Conservation (phyloP, 495 filamentous ascomycete genomes). For the Talaromyces thailandensis region DNA sequence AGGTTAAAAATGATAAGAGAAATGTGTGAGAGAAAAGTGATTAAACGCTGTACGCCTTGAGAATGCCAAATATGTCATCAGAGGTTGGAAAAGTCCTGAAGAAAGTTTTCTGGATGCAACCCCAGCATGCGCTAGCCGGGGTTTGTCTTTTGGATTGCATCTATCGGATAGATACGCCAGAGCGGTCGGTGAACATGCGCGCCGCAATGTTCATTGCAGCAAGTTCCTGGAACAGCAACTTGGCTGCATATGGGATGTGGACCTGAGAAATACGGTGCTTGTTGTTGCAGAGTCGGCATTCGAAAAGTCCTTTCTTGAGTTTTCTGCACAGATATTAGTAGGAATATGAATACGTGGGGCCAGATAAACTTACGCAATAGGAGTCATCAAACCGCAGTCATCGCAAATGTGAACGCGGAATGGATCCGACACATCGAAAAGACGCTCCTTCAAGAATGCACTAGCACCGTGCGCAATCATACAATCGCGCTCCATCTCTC, state of each 20-base stretch:
- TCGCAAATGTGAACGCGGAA: constrained; percentile 98
- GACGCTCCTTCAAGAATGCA: constrained; percentile 90
- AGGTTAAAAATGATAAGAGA: neutral
- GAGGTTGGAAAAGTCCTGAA: neutral
- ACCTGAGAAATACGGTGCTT: constrained; percentile 97
- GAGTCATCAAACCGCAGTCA: constrained; percentile 97
- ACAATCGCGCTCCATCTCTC: constrained; percentile 99
- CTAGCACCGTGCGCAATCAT: constrained; percentile 99
- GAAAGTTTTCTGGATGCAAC: neutral
- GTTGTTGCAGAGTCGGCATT: constrained; percentile 96
- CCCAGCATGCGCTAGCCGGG: neutral
- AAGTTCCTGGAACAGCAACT: constrained; percentile 97
- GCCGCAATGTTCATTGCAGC: constrained; percentile 97
- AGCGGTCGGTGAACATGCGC: constrained; percentile 82
- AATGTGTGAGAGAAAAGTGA: neutral
- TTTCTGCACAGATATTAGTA: constrained; percentile 51
- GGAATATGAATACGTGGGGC: neutral
- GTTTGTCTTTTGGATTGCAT: neutral
- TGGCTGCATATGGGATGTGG: constrained; percentile 95
- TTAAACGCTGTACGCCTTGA: constrained; percentile 7
- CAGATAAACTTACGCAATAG: constrained; percentile 76
- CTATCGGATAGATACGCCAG: constrained; percentile 38
- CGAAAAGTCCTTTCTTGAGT: constrained; percentile 86
- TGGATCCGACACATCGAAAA: constrained; percentile 97
- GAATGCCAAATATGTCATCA: constrained; percentile 6